Conservation (phyloP, 148 eudicot species). For the Drosera capensis region DNA sequence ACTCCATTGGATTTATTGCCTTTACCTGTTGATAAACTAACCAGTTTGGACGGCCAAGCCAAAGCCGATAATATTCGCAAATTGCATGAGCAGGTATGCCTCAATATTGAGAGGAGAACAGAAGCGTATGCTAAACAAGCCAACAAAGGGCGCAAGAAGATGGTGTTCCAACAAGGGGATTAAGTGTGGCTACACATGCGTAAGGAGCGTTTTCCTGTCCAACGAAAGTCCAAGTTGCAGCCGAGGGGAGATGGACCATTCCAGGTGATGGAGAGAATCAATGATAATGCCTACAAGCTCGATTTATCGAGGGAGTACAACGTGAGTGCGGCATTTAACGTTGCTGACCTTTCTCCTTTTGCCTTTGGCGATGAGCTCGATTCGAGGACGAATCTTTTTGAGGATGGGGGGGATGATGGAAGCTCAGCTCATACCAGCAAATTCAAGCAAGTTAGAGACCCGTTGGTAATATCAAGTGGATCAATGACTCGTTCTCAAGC, state of each 20-base stretch:
- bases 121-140: neutral
- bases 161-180: neutral
- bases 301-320: no score
- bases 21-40: neutral
- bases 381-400: no score
- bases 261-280: neutral
- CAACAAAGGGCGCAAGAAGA: neutral
- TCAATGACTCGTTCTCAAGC: no score
- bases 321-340: no score
- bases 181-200: neutral
- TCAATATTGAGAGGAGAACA: neutral
- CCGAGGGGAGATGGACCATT: neutral
- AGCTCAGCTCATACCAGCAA: no score
- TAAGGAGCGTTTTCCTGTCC: neutral
- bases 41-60: neutral
- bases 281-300: no score
- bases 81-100: neutral
- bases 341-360: no score
- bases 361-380: no score
- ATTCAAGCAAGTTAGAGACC: no score
- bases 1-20: neutral
- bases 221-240: neutral
- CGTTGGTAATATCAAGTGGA: no score
- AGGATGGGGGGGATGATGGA: no score
- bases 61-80: neutral